Evolutionary conservation across 495 filamentous ascomycete species (phyloP).

Genomic region (Tirmania nivea): DNA sequence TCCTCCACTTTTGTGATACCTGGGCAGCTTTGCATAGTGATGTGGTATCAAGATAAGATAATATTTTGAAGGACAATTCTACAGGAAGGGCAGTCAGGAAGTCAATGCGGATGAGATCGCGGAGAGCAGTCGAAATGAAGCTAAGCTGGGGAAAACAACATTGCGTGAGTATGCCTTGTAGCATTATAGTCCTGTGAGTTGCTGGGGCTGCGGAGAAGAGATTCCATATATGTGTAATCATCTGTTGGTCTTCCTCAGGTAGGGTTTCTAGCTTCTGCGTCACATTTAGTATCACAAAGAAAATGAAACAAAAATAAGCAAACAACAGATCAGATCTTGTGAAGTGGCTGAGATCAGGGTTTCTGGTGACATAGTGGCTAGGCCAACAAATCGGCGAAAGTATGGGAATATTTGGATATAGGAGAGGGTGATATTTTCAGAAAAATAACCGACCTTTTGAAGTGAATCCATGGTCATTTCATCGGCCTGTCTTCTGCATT

Average conservation of each 20-base stretch:
- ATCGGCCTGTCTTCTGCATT: constrained; percentile 77
- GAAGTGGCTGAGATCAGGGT: background rate
- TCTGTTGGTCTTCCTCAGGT: constrained; percentile 66
- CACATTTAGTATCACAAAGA: background rate
- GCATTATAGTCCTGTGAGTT: constrained; percentile 83
- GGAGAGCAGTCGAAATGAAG: constrained; percentile 63
- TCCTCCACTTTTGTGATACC: constrained; percentile 72
- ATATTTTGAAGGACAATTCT: constrained; percentile 80
- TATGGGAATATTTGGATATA: too few species aligned
- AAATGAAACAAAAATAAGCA: background rate
- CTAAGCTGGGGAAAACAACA: constrained; percentile 96
- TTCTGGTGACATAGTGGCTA: too few species aligned
- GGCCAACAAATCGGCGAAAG: too few species aligned
- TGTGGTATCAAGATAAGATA: constrained; percentile 79
- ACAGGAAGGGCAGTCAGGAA: constrained; percentile 72
- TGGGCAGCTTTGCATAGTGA: constrained; percentile 96
- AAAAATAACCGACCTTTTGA: constrained; percentile 40
- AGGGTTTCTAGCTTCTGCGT: constrained; percentile 57
- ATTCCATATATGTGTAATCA: constrained; percentile 90
- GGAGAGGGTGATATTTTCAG: background rate
- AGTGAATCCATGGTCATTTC: constrained; percentile 90
- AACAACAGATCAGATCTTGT: background rate
- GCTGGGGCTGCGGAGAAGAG: constrained; percentile 87
- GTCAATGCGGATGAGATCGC: constrained; percentile 87
- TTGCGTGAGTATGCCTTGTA: constrained; percentile 82